Conservation (phyloP, 169 alveolate genomes). For the Plasmodium inui region DNA sequence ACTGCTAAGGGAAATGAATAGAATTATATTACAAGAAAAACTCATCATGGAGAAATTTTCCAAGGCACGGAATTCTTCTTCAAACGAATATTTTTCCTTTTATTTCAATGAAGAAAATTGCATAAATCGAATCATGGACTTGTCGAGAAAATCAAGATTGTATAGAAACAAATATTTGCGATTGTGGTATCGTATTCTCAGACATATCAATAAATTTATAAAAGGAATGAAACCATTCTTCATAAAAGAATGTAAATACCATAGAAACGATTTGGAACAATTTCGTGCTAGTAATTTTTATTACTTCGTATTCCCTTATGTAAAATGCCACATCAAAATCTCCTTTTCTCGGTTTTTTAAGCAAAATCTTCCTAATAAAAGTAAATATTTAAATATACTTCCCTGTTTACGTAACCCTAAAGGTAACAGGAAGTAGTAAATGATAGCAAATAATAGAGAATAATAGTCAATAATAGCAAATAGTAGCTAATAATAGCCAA, state of each 20-base stretch:
- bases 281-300: neutral
- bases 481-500: neutral
- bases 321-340: neutral
- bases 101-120: slow-evolving; percentile 7
- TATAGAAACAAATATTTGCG: slow-evolving; percentile 19
- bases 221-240: neutral
- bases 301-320: neutral
- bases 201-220: neutral
- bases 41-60: neutral
- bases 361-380: neutral
- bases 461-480: neutral
- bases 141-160: slow-evolving; percentile 20
- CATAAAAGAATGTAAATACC: neutral
- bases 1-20: slow-evolving; percentile 6
- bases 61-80: neutral
- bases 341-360: neutral
- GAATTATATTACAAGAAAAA: slow-evolving; percentile 7
- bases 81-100: neutral
- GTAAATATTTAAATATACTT: neutral
- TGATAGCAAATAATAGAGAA: neutral
- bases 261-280: neutral
- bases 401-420: neutral
- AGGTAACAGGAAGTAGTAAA: neutral
- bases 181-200: neutral
- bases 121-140: slow-evolving; percentile 2